Base-by-base conservation (phyloP, 805 yeast genomes). In the Saccharomycopsis olivae region DNA sequence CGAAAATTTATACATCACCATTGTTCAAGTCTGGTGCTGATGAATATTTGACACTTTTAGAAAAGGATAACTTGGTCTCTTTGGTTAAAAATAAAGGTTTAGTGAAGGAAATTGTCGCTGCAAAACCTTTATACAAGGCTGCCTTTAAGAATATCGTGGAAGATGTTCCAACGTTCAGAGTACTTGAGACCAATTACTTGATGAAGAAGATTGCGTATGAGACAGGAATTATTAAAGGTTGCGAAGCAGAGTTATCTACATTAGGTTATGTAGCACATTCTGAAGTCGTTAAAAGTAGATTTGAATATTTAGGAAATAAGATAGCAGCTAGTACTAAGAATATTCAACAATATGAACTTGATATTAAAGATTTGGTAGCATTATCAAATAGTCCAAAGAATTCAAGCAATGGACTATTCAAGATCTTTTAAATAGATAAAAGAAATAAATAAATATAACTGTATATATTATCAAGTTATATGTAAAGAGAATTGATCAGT, bases 61-160 rank as follows among this genome's bases (percentile, higher is more conserved):
- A 89, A 54, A 81, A 77, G 53, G 71, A 75, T 28, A 96, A 88
- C 34, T 59, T 92, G 51, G 70, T 92, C 30, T 60, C 79, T 1
- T 69, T 86, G 40, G 62, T 71, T n/a, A 70, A 86, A 44, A 82
- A 78, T 31, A 79, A 83, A 47, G 97, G 96, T 14, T 70, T 85
- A 20, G 59, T 84, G 16, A 62, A 66, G 33, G 69, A 70, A 5
- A 71, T 92, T 15, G 58, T 61, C 16, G 85, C 95, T 1, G 94
- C 95, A 0, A 78, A 87, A 51, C 97, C 98, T 2, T 61, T 92
- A 17, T 87, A 66, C 57, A 68, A 70, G 42, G 83, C 88, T 0
- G 95, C 97, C 0, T 92, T 89, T 60, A 52, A 65, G 41, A 70
- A 71, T 44, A 64, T 92, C 53, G 68, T 76, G 2, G 49, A 64